Evolutionary conservation across 1,139 yeast genomes (phyloP).

Genomic region (Yamadazyma diddensiae): DNA sequence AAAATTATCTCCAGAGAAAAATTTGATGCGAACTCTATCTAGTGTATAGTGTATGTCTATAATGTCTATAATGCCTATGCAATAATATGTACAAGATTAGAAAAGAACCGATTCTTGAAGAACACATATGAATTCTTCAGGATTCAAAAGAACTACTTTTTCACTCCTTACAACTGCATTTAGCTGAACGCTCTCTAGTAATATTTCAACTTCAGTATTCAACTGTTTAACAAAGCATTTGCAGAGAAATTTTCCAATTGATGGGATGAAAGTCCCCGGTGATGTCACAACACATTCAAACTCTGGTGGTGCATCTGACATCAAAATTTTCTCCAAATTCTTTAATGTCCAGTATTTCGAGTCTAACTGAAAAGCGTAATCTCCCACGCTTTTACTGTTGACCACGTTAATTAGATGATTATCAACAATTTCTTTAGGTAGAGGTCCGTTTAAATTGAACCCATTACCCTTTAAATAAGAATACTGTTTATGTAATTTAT

Average conservation of each 20-base stretch:
- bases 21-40: no score
- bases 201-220: slow-evolving; percentile 45
- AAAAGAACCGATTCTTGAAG: neutral
- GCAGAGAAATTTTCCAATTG: slow-evolving; percentile 13
- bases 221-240: slow-evolving; percentile 44
- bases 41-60: no score
- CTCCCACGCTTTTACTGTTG: slow-evolving; percentile 14
- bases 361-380: slow-evolving; percentile 7
- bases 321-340: slow-evolving; percentile 21
- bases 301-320: slow-evolving; percentile 4
- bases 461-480: slow-evolving; percentile 33
- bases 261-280: slow-evolving; percentile 17
- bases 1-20: slow-evolving; percentile 1
- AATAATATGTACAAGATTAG: neutral
- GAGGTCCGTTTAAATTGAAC: slow-evolving; percentile 35
- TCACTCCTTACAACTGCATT: slow-evolving; percentile 32
- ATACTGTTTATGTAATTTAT: slow-evolving; percentile 13
- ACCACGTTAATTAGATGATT: slow-evolving; percentile 17
- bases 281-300: slow-evolving; percentile 29
- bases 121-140: slow-evolving; percentile 33
- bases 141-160: slow-evolving; percentile 34
- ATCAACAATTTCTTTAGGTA: slow-evolving; percentile 14
- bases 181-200: slow-evolving; percentile 35
- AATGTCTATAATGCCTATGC: no score
- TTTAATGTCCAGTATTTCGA: slow-evolving; percentile 24